Base-by-base conservation (phyloP, 108 stramenopile species). In the Epithemia pelagica region DNA sequence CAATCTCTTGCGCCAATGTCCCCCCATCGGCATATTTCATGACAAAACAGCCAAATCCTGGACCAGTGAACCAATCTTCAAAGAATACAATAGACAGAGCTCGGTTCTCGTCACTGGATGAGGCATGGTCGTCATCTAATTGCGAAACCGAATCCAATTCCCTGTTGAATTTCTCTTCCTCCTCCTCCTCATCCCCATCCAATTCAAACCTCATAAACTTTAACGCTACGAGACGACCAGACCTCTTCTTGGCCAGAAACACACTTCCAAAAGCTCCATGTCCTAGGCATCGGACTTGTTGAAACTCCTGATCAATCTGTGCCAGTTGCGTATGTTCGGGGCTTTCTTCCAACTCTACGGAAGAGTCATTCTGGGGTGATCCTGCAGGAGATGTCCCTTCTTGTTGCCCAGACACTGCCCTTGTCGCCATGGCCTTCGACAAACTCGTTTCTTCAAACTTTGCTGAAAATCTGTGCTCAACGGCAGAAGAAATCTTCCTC, bases 1-100 rank as follows among this genome's bases (percentile, higher is more conserved):
- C 23, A 46, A 77, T 73, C 32, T 73, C 67, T 31, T 65, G 62
- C 3, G 72, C 59, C 24, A 78, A 61, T 2, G 78, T 78, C n/a
- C 78, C 78, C 15, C 37, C 37, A 15, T 70, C 68, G 2, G 64
- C 68, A 51, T 74, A 74, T 21, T 69, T 21, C 76, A 78, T 78
- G 28, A 73, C 72, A 60, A 78, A 74, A 53, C 72, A 73, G 5
- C 68, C 76, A 65, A 70, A 74, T 19, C 57, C 64, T 0, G 26
- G 29, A 32, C 68, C 54, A 21, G 58, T 68, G 23, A 63, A 73
- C 72, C 73, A 78, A 53, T 78, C 68, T 33, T 78, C 62, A 62
- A 78, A 73, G 51, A 58, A 74, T 0, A 78, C 58, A 53, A 78
- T 78, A 2, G 72, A 65, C 22, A 70, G 46, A 19, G 58, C 73